Evolutionary conservation across 306 rosid genomes (phyloP).

Genomic region (Ormosia emarginata): DNA sequence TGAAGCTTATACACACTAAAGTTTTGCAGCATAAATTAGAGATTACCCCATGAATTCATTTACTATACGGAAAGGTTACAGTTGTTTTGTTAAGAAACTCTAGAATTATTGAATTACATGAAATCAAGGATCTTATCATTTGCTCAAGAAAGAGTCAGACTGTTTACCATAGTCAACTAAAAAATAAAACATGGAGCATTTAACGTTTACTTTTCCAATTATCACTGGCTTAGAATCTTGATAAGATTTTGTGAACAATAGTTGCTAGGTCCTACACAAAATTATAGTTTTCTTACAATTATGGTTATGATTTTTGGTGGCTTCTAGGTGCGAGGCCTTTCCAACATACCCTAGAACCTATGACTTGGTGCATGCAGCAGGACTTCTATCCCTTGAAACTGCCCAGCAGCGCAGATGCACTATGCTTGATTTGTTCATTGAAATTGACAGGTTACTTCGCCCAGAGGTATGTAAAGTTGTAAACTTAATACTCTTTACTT

Average conservation of each 20-base stretch:
- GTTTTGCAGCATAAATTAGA: not conserved
- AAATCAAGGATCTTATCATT: not conserved
- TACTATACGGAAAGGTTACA: not conserved
- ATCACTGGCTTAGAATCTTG: not conserved
- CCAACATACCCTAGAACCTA: slow-evolving; percentile 94
- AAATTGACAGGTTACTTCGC: slow-evolving; percentile 92
- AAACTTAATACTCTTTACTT: not conserved
- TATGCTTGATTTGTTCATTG: slow-evolving; percentile 71
- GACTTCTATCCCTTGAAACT: slow-evolving; percentile 78
- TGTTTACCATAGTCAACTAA: not conserved
- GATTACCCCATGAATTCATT: not conserved
- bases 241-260: not conserved
- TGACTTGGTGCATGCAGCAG: slow-evolving; percentile 95
- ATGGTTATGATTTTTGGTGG: not conserved
- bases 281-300: not conserved
- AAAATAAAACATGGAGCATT: not conserved
- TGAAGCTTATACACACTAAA: not conserved
- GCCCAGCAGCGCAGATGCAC: slow-evolving; percentile 66
- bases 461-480: slow-evolving; percentile 67
- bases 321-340: slow-evolving; percentile 89
- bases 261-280: not conserved
- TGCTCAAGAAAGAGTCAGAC: not conserved
- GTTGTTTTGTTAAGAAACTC: not conserved
- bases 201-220: not conserved
- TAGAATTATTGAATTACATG: not conserved